Evolutionary conservation across 306 rosid genomes (phyloP).

Genomic region (Geum urbanum): DNA sequence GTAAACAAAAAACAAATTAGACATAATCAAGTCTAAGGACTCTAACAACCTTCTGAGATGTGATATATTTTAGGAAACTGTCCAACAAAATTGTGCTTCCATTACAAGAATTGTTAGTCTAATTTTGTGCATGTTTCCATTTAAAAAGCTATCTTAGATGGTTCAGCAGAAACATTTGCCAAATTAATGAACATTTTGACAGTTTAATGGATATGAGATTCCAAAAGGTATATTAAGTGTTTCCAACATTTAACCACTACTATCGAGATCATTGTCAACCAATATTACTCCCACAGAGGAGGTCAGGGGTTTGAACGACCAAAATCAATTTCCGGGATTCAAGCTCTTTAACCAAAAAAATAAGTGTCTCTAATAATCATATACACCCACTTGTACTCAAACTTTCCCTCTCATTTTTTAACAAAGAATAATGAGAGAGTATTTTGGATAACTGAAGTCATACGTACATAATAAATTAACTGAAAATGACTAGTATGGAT

Average conservation of each 20-base stretch:
- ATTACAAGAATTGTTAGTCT: no score
- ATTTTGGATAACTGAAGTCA: not conserved
- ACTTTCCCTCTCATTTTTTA: not conserved
- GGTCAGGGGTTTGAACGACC: no score
- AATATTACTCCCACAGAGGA: no score
- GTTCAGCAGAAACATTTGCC: not conserved
- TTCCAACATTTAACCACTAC: not conserved
- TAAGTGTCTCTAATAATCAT: not conserved
- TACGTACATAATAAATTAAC: not conserved
- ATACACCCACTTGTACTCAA: not conserved
- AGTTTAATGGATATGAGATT: not conserved
- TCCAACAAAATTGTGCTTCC: not conserved
- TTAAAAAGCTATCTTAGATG: not conserved
- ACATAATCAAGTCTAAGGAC: not conserved
- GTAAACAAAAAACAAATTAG: not conserved
- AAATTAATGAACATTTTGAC: not conserved
- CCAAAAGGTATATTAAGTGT: not conserved
- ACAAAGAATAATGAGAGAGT: not conserved
- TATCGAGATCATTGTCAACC: no score
- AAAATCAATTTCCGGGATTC: no score
- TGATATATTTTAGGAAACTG: no score
- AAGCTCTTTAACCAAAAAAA: no score
- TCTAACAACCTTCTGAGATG: not conserved
- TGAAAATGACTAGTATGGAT: not conserved
- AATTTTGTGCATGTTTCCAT: not conserved